phyloP scores from a whole-genome alignment of 768 basidiomycete genomes.

The Lanmaoa rubissima region DNA sequence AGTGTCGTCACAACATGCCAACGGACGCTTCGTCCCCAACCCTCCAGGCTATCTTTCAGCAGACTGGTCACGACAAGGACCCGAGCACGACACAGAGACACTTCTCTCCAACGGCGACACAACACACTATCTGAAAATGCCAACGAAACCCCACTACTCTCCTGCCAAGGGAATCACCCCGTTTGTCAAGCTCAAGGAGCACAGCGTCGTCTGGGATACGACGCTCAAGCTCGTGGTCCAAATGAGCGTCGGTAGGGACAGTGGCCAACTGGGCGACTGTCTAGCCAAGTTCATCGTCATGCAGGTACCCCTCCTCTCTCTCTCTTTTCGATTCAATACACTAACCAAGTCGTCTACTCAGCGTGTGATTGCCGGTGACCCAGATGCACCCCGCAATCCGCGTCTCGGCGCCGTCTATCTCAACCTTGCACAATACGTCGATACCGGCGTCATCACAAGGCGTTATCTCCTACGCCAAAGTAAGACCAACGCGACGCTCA shows the following conservation, averaged over 20 bases:
- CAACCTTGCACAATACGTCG: conserved; percentile 74
- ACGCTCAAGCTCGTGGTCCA: conserved; percentile 56
- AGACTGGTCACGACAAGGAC: conserved; percentile 23
- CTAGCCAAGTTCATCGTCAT: conserved; percentile 67
- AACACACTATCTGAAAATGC: no score
- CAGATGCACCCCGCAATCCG: conserved; percentile 53
- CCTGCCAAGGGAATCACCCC: conserved; percentile 59
- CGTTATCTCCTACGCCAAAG: conserved; percentile 68
- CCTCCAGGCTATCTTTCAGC: conserved; percentile 26
- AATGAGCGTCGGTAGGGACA: conserved; percentile 56
- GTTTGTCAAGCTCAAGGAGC: conserved; percentile 59
- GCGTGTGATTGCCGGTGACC: conserved; percentile 57
- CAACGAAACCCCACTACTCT: conserved; percentile 20
- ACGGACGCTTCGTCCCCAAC: conserved; percentile 1
- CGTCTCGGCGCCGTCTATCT: conserved; percentile 64
- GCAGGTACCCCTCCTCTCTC: conserved; percentile 35
- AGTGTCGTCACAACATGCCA: no score
- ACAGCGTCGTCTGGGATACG: conserved; percentile 62
- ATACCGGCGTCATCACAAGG: conserved; percentile 54
- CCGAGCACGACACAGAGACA: background rate
- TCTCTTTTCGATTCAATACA: background rate
- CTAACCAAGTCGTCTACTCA: conserved; percentile 28
- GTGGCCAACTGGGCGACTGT: conserved; percentile 45
- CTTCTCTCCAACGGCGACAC: background rate
- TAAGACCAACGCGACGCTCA: conserved; percentile 77